A percentile compares a stretch with the other conserved stretches of the same genome.
Evolutionary conservation across 495 filamentous ascomycete species (phyloP).

Genomic region (Thozetella sp.): DNA sequence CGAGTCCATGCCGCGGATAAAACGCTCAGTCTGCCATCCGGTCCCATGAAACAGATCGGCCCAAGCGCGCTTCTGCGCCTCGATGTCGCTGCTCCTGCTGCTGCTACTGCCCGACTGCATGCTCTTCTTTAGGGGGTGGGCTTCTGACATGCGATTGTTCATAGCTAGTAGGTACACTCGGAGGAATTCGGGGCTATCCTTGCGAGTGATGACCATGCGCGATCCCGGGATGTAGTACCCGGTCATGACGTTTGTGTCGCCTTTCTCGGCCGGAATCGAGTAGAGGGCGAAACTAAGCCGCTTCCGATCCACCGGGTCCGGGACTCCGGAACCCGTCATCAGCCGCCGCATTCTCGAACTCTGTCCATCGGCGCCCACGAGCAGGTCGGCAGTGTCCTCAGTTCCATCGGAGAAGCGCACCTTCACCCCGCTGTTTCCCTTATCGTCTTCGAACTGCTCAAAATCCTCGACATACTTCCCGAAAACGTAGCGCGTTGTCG

Average conservation of each 20-base stretch:
- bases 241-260: conserved; percentile 19
- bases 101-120: conserved; percentile 2
- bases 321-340: conserved; percentile 24
- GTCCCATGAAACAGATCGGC: conserved; percentile 10
- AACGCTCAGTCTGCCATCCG: conserved; percentile 15
- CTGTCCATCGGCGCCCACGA: conserved; percentile 53
- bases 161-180: conserved; percentile 9
- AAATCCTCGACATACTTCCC: neutral
- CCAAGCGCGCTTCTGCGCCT: conserved; percentile 16
- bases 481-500: neutral
- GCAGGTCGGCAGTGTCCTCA: conserved; percentile 38
- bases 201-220: conserved; percentile 17
- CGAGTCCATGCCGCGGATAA: conserved; percentile 12
- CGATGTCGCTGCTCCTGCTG: conserved; percentile 6
- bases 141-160: conserved; percentile 8
- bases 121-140: neutral
- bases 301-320: conserved; percentile 14
- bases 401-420: conserved; percentile 32
- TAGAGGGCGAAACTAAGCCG: neutral
- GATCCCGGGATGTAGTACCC: conserved; percentile 10
- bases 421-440: neutral
- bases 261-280: conserved; percentile 8
- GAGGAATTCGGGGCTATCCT: conserved; percentile 13
- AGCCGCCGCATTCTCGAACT: conserved; percentile 40
- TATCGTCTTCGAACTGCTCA: neutral